These are phyloP conservation scores for Raffaelea ambrosiae DNA, from an alignment of 2,329 filamentous ascomycete species.

Conservation along the genomic window DNA sequence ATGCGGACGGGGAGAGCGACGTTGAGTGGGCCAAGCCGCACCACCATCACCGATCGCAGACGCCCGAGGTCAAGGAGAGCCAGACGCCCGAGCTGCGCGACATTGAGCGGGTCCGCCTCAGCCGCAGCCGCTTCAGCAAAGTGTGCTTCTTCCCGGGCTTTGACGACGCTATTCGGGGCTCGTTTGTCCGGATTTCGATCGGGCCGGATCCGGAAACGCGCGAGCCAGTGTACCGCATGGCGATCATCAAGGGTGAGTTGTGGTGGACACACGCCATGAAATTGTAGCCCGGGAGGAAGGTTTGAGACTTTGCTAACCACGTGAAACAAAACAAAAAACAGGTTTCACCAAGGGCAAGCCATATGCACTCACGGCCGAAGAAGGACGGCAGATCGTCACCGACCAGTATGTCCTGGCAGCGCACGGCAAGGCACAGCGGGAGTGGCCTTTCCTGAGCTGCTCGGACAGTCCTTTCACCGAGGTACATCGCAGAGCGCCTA, in stretches of 20 bases:
- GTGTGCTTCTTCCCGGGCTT: conserved; percentile 93
- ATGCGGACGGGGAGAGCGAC: conserved; percentile 67
- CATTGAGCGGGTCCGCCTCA: conserved; percentile 74
- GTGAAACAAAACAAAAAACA: conserved; percentile 22
- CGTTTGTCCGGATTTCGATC: conserved; percentile 77
- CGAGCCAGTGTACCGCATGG: conserved; percentile 77
- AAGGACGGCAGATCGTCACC: conserved; percentile 70
- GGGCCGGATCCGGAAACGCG: conserved; percentile 67
- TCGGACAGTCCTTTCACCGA: conserved; percentile 83
- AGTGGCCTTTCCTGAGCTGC: conserved; percentile 85
- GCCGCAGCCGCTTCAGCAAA: conserved; percentile 77
- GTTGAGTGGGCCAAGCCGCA: conserved; percentile 61
- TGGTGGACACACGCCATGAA: not conserved
- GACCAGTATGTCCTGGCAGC: conserved; percentile 77
- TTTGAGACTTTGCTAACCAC: not conserved
- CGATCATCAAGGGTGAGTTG: conserved; percentile 66
- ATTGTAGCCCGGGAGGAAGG: too few relatives aligned
- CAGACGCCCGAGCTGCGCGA: conserved; percentile 68
- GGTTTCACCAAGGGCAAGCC: conserved; percentile 71
- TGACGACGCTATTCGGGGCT: conserved; percentile 70
- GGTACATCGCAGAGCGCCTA: conserved; percentile 33
- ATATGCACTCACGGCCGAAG: conserved; percentile 69
- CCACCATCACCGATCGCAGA: conserved; percentile 41
- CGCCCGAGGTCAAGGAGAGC: conserved; percentile 49
- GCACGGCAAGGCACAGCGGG: conserved; percentile 73